Evolutionary conservation across 805 yeast species (phyloP).

Genomic region (Metschnikowia reukaufii): DNA sequence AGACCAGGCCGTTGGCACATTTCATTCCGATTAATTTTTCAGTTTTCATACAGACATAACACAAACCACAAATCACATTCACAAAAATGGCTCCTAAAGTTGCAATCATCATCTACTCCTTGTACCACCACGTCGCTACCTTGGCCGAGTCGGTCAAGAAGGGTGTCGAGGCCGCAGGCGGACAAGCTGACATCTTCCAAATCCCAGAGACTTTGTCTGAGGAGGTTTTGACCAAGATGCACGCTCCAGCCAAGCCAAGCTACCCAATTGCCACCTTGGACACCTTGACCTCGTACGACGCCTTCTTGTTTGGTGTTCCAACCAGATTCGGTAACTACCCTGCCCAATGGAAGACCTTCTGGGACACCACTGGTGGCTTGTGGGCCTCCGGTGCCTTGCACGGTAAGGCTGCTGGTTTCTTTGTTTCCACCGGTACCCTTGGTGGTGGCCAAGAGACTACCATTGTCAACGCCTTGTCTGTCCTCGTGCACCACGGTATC

Average conservation of each 20-base stretch:
- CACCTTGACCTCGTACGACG: conserved; percentile 22
- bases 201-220: conserved; percentile 24
- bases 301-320: conserved; percentile 22
- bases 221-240: conserved; percentile 20
- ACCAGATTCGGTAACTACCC: conserved; percentile 24
- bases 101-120: conserved; percentile 77
- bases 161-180: conserved; percentile 70
- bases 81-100: conserved; percentile 41
- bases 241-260: conserved; percentile 22
- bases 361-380: conserved; percentile 23
- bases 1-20: not conserved
- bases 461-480: conserved; percentile 21
- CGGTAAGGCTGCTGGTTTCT: conserved; percentile 21
- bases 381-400: conserved; percentile 22
- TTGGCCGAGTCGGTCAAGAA: conserved; percentile 67
- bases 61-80: not conserved
- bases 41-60: not conserved
- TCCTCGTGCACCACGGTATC: conserved; percentile 23
- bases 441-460: conserved; percentile 25
- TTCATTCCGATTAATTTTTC: not conserved
- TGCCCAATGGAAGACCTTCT: conserved; percentile 23
- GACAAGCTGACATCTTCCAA: conserved; percentile 33
- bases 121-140: conserved; percentile 73
- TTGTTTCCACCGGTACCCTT: conserved; percentile 19
- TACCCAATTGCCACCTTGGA: conserved; percentile 23